Conservation (phyloP, 352 stramenopile genomes). For the Phytopythium vexans region DNA sequence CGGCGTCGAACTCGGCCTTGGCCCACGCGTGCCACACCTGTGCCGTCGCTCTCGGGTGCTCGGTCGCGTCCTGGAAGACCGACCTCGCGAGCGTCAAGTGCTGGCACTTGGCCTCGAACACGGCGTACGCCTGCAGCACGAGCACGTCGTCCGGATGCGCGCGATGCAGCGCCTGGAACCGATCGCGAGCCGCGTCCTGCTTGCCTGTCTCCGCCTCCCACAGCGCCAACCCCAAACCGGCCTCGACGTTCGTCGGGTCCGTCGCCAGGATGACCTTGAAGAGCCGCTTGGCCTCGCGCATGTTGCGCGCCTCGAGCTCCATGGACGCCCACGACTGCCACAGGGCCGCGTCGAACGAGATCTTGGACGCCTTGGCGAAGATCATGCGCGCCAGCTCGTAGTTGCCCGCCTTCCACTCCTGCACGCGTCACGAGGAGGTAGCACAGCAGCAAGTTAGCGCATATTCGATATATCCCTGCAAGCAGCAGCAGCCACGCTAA, state of each 20-base stretch:
- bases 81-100: slow-evolving; percentile 61
- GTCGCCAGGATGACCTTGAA: slow-evolving; percentile 83
- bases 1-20: slow-evolving; percentile 78
- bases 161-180: slow-evolving; percentile 49
- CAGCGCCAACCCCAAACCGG: slow-evolving; percentile 69
- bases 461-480: neutral
- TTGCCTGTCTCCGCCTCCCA: slow-evolving; percentile 61
- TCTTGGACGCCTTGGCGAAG: slow-evolving; percentile 72
- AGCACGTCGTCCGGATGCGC: slow-evolving; percentile 65
- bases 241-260: slow-evolving; percentile 60
- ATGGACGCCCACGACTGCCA: slow-evolving; percentile 87
- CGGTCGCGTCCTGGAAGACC: slow-evolving; percentile 53
- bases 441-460: slow-evolving; percentile 2
- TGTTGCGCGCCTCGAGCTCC: slow-evolving; percentile 75
- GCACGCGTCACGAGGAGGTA: neutral
- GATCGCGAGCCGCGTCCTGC: slow-evolving; percentile 49
- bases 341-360: slow-evolving; percentile 67
- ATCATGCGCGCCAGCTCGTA: slow-evolving; percentile 83
- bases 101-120: slow-evolving; percentile 75
- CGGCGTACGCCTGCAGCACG: slow-evolving; percentile 65
- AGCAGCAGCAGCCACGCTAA: slow-evolving; percentile 1
- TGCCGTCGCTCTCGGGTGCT: slow-evolving; percentile 48
- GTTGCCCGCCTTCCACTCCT: slow-evolving; percentile 85
- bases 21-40: slow-evolving; percentile 88
- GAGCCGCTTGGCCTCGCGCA: slow-evolving; percentile 71